Evolutionary conservation across 176 grass and related monocot genomes (phyloP), one percentile per base, ranked within the genome.

Genomic region (Bothriochloa decipiens): DNA sequence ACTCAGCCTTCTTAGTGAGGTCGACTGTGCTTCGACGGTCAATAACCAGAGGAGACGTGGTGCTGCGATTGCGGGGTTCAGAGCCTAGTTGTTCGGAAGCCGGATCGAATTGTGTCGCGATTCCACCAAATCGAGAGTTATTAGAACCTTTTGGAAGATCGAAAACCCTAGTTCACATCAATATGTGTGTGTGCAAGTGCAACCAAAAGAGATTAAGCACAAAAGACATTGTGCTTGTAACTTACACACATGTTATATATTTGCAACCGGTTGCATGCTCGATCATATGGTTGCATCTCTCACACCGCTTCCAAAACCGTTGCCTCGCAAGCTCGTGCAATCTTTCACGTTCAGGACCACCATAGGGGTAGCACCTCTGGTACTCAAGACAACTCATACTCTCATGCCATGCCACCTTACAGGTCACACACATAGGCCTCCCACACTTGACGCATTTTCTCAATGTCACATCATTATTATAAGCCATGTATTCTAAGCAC

Each of bases 241-340:
- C 81, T 79, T 88, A 94, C 94, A 79, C 70, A 70, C 90, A 97
- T 43, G 84, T 97, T 84, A 97, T 92, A 79, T 97, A 88, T 33
- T 81, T 85, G 75, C 92, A 97, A 73, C 90, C 90, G 39, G 89
- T 83, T 35, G 86, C 65, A 5, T 91, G 83, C 74, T 94, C 92
- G 74, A 97, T 97, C 92, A 97, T 97, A 79, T 94, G 90, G 42
- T 81, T 91, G 88, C 94, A 97, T 79, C 80, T 92, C 18, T 89
- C 65, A 28, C 92, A 97, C 66, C 87, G 92, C 60, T 83, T 83
- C 90, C 94, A 97, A 65, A 92, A 29, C 14, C 53, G 78, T 77
- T 78, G 68, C 80, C 20, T 70, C 27, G 92, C 94, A 84, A 97
- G 90, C 46, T 71, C 87, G 20, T 92, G 86, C 55, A 97, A 75